Conservation (phyloP, 768 basidiomycete genomes). For the Lactarius hengduanensis region DNA sequence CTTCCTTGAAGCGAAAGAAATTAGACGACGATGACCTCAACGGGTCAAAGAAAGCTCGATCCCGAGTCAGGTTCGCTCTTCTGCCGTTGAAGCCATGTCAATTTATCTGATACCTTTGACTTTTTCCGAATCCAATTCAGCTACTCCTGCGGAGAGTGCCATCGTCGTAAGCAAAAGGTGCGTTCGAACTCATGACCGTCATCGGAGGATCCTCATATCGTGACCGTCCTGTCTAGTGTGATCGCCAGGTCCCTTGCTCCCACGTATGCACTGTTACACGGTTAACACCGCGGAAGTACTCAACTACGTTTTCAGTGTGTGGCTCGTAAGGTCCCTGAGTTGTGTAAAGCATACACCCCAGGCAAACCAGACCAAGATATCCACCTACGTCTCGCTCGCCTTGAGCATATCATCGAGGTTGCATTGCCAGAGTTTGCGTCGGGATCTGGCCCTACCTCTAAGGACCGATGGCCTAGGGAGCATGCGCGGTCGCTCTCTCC, state of each 20-base stretch:
- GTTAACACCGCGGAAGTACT: conserved; percentile 24
- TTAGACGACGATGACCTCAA: conserved; percentile 47
- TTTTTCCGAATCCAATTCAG: conserved; percentile 43
- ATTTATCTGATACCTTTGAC: background rate
- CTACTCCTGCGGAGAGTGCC: conserved; percentile 86
- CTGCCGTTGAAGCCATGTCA: background rate
- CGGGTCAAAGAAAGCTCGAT: conserved; percentile 62
- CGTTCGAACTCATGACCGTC: conserved; percentile 10
- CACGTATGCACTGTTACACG: conserved; percentile 52
- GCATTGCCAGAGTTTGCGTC: conserved; percentile 74
- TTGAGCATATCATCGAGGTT: conserved; percentile 79
- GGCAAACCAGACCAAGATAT: conserved; percentile 85
- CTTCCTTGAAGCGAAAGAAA: conserved; percentile 58
- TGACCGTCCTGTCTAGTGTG: conserved; percentile 52
- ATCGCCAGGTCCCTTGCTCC: conserved; percentile 80
- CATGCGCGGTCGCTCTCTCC: conserved; percentile 51
- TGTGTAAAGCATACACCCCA: conserved; percentile 86
- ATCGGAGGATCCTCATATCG: conserved; percentile 26
- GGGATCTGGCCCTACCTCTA: conserved; percentile 39
- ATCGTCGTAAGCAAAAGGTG: conserved; percentile 86
- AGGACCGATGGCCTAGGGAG: conserved; percentile 28
- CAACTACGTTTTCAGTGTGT: conserved; percentile 52
- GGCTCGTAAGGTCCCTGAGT: conserved; percentile 81
- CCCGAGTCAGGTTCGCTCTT: conserved; percentile 65
- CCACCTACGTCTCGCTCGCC: conserved; percentile 64